phyloP scores from a whole-genome alignment of 768 basidiomycete genomes.

The Pseudohyphozyma bogoriensis region DNA sequence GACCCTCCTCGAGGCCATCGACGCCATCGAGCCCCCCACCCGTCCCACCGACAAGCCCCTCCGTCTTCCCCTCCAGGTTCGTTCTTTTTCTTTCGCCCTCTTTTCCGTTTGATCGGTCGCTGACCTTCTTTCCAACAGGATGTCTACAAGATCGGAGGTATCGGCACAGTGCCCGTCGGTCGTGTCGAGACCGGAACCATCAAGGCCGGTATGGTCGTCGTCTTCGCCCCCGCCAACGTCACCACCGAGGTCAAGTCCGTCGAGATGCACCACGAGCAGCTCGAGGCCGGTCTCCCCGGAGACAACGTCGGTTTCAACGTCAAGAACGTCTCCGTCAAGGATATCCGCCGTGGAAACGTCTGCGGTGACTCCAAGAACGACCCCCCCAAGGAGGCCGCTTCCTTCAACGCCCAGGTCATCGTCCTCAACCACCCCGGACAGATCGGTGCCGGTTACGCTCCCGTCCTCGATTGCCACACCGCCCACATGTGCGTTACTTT shows the following conservation, averaged over 20 bases:
- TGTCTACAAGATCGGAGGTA: slow-evolving; percentile 99
- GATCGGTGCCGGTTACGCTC: slow-evolving; percentile 97
- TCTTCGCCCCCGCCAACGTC: slow-evolving; percentile 91
- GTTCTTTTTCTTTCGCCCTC: background rate
- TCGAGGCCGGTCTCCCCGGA: slow-evolving; percentile 85
- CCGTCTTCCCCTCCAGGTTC: slow-evolving; percentile 52
- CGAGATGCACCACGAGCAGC: slow-evolving; percentile 96
- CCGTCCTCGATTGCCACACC: slow-evolving; percentile 99
- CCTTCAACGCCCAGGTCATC: slow-evolving; percentile 99
- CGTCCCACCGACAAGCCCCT: slow-evolving; percentile 99
- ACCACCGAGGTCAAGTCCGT: slow-evolving; percentile 99
- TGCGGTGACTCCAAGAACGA: slow-evolving; percentile 99
- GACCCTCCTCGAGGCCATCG: slow-evolving; percentile 98
- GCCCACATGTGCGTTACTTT: slow-evolving; percentile 63
- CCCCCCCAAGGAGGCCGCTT: slow-evolving; percentile 97
- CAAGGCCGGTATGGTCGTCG: slow-evolving; percentile 99
- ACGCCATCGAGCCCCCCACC: slow-evolving; percentile 93
- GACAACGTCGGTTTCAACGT: slow-evolving; percentile 97
- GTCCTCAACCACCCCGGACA: slow-evolving; percentile 99
- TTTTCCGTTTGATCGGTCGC: background rate
- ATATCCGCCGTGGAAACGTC: slow-evolving; percentile 99
- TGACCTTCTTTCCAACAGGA: slow-evolving; percentile 61
- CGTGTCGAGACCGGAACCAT: slow-evolving; percentile 99
- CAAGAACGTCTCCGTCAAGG: slow-evolving; percentile 99
- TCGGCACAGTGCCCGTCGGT: slow-evolving; percentile 99